Conservation (phyloP, 768 basidiomycete genomes). For the Lactarius vividus region DNA sequence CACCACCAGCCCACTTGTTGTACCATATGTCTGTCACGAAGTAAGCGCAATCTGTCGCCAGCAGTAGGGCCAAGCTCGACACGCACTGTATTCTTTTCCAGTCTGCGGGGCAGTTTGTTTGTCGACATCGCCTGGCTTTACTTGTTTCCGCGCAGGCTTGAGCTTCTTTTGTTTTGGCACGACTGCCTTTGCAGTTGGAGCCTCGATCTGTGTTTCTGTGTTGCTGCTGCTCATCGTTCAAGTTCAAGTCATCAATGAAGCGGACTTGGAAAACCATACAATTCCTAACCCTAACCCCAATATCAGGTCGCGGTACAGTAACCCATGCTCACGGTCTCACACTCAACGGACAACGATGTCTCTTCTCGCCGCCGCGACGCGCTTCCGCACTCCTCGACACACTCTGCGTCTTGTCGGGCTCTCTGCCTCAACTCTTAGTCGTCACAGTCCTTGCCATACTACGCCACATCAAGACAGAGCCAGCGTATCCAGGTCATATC, state of each 20-base stretch:
- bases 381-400: slow-evolving; percentile 6
- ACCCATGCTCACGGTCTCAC: neutral
- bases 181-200: slow-evolving; percentile 3
- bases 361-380: slow-evolving; percentile 8
- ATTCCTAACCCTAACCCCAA: slow-evolving; percentile 15
- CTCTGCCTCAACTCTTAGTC: neutral
- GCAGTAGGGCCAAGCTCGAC: slow-evolving; percentile 8
- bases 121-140: slow-evolving; percentile 85
- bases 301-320: slow-evolving; percentile 5
- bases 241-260: neutral
- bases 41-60: neutral
- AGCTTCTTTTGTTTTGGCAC: slow-evolving; percentile 56
- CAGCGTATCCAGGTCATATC: slow-evolving; percentile 77
- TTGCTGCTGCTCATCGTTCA: slow-evolving; percentile 21
- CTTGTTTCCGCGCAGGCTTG: slow-evolving; percentile 92
- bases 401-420: neutral
- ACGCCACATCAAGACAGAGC: slow-evolving; percentile 28
- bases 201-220: slow-evolving; percentile 20
- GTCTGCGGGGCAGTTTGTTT: slow-evolving; percentile 87
- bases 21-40: slow-evolving; percentile 84
- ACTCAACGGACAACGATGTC: slow-evolving; percentile 5
- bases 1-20: slow-evolving; percentile 99
- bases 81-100: slow-evolving; percentile 94
- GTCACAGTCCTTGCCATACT: slow-evolving; percentile 1
- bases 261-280: neutral